Evolutionary conservation across 2,329 filamentous ascomycete species (phyloP), one percentile per base, ranked within the genome.

Genomic region (Phoma herbarum): DNA sequence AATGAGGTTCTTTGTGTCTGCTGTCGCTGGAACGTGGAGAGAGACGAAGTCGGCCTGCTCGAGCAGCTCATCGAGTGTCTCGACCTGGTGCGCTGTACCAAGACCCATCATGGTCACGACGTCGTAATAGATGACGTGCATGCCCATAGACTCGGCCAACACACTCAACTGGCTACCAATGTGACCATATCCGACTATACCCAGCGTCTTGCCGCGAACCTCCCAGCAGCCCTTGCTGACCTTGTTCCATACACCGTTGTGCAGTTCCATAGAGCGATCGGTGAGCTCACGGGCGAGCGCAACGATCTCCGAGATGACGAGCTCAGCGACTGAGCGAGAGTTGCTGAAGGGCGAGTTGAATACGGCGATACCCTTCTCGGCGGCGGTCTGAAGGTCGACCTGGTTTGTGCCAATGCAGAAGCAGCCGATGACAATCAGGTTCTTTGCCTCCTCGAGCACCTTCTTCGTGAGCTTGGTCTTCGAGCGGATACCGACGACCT

Each of bases 271-370:
- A 62, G 92, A 97, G 68, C 95, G 91, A 79, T 99, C 95, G 62
- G 92, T 90, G 31, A 99, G 84, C 80, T 99, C 95, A 59, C 95
- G 90, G 22, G 95, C 95, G 52, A 99, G 88, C 37, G 85, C 83
- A 72, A 99, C 97, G 74, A 99, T 93, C 80, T 97, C 94, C 52
- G 84, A 90, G 75, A 99, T 97, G 69, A 98, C 93, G 56, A 98
- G 84, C 82, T 99, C 95, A 56, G 95, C 95, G 50, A 99, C 95
- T 76, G 92, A 96, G 77, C 95, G 90, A 9, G 94, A 98, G 81
- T 99, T 99, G 81, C 91, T 93, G 80, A 99, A 99, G 1, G 95
- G 95, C 44, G 95, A 98, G 82, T 99, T 99, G 87, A 99, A 99
- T 64, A 99, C 95, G 33, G 93, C 93, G 76, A 98, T 97, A 66